phyloP scores from a whole-genome alignment of 345 rosid genomes.

The Salix arbutifolia region DNA sequence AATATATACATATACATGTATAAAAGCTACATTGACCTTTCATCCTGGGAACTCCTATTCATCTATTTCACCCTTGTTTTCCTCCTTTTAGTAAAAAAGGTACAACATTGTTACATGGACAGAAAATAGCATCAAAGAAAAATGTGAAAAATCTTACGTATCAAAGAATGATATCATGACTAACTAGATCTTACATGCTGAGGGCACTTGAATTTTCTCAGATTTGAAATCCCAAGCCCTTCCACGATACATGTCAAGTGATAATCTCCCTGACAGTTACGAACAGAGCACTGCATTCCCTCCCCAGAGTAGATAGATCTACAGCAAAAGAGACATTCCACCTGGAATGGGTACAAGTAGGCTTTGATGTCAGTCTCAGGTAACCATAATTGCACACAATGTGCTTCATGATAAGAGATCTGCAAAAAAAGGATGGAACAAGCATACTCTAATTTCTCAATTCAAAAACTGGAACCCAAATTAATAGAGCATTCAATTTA shows the following conservation, averaged over 20 bases:
- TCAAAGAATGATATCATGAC: constrained; percentile 10
- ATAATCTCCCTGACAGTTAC: constrained; percentile 57
- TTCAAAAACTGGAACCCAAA: too few relatives aligned
- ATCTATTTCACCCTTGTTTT: background rate
- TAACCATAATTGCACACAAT: background rate
- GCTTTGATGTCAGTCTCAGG: background rate
- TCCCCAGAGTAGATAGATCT: constrained; percentile 54
- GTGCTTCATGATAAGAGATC: background rate
- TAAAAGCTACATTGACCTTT: too few relatives aligned
- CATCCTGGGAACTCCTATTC: background rate
- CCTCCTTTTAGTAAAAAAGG: background rate
- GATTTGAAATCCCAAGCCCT: constrained; percentile 33
- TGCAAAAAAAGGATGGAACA: background rate
- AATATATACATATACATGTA: background rate
- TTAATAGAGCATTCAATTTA: too few relatives aligned
- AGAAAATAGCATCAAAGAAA: background rate
- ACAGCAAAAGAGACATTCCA: constrained; percentile 60
- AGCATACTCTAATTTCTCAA: background rate
- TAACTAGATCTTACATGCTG: constrained; percentile 63
- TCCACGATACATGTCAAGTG: constrained; percentile 54
- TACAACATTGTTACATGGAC: background rate
- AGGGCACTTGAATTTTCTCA: constrained; percentile 68
- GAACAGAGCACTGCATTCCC: constrained; percentile 58
- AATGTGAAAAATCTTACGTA: background rate
- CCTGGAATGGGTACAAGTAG: constrained; percentile 36